A percentile compares a stretch with the other conserved stretches of the same genome.
Evolutionary conservation across 106 monocot genomes (phyloP).

Genomic region (Acanthochlamys bracteata): DNA sequence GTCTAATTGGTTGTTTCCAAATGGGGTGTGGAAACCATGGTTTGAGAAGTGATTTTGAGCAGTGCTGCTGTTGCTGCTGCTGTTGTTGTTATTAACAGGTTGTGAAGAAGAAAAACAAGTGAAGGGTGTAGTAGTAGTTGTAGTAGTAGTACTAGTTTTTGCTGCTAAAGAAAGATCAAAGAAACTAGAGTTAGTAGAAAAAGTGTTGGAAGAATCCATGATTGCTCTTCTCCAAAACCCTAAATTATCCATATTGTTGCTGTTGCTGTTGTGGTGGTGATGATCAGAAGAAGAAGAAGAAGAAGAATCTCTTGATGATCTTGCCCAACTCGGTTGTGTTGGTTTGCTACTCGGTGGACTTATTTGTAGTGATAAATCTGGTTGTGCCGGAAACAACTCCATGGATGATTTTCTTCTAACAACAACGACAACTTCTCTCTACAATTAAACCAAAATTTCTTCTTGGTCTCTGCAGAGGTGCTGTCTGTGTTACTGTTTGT

Average conservation of each 20-base stretch:
- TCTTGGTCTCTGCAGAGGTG: neutral
- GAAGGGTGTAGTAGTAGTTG: neutral
- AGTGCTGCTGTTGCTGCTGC: neutral
- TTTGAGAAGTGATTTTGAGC: neutral
- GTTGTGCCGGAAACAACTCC: constrained; percentile 62
- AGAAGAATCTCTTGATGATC: constrained; percentile 1
- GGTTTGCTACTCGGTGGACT: constrained; percentile 38
- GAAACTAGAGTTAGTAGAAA: neutral
- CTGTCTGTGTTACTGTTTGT: neutral
- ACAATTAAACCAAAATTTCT: neutral
- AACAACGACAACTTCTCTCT: neutral
- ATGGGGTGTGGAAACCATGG: constrained; percentile 7
- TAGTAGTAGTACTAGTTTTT: no score
- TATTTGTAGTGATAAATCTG: constrained; percentile 61
- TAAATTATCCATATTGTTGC: constrained; percentile 13
- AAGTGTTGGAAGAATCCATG: neutral
- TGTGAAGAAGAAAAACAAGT: neutral
- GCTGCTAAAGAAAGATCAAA: constrained; percentile 21
- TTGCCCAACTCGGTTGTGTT: constrained; percentile 10
- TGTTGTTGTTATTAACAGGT: neutral
- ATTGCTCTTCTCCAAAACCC: constrained; percentile 38
- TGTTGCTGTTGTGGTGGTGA: neutral
- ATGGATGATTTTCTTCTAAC: constrained; percentile 6
- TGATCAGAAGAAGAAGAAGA: no score
- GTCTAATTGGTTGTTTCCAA: constrained; percentile 11